A percentile compares a stretch with the other conserved stretches of the same genome.
phyloP scores from a whole-genome alignment of 805 yeast species.

The Yamadazyma akitaensis region DNA sequence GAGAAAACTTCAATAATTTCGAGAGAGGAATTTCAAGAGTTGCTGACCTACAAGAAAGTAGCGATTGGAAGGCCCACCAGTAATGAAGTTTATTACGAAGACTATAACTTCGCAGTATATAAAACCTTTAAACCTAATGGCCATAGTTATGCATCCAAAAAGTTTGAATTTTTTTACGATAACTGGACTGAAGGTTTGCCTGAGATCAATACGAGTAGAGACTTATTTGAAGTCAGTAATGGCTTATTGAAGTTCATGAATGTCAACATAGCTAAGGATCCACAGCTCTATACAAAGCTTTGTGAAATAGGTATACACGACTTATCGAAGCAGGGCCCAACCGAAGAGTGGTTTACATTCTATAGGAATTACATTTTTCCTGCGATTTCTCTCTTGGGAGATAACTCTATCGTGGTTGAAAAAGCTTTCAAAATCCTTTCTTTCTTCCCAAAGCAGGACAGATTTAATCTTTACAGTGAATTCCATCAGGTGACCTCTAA shows the following conservation, averaged over 20 bases:
- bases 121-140: constrained; percentile 32
- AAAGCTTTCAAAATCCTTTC: constrained; percentile 56
- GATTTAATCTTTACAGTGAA: constrained; percentile 82
- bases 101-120: constrained; percentile 15
- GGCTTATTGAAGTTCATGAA: constrained; percentile 55
- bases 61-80: constrained; percentile 21
- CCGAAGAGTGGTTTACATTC: constrained; percentile 51
- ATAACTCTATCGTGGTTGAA: constrained; percentile 57
- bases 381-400: constrained; percentile 48
- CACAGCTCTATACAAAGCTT: constrained; percentile 51
- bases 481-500: constrained; percentile 57
- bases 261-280: constrained; percentile 47
- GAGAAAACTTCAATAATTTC: constrained; percentile 17
- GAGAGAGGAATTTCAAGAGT: constrained; percentile 14
- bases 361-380: constrained; percentile 68
- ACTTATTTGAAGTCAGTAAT: constrained; percentile 40
- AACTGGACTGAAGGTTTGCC: constrained; percentile 49
- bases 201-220: constrained; percentile 33
- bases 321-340: constrained; percentile 18
- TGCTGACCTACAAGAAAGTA: constrained; percentile 21
- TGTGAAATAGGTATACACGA: constrained; percentile 55
- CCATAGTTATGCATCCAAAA: constrained; percentile 21
- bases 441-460: constrained; percentile 53
- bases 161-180: constrained; percentile 40
- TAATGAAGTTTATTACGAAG: constrained; percentile 28